phyloP scores from a whole-genome alignment of 2,329 filamentous ascomycete genomes.

The Stagonosporopsis cucurbitacearum region DNA sequence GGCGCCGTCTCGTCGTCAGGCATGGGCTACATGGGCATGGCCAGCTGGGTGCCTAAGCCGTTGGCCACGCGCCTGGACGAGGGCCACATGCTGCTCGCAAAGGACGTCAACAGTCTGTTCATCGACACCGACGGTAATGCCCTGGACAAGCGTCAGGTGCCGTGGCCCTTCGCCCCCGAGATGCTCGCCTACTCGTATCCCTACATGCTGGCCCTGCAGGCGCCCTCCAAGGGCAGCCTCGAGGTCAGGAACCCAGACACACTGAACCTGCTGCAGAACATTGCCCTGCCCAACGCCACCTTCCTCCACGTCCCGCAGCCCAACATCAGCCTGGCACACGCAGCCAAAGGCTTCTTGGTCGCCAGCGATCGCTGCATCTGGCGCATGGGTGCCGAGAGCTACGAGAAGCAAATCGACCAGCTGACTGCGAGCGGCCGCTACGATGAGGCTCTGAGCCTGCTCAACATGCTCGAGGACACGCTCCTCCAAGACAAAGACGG shows the following conservation, averaged over 20 bases:
- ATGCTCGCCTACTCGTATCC: conserved; percentile 96
- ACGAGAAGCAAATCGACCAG: conserved; percentile 86
- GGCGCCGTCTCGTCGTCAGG: conserved; percentile 82
- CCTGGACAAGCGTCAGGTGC: conserved; percentile 84
- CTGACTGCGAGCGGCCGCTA: conserved; percentile 75
- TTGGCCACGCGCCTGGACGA: conserved; percentile 82
- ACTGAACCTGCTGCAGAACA: conserved; percentile 83
- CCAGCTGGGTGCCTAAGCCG: conserved; percentile 88
- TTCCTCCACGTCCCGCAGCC: conserved; percentile 91
- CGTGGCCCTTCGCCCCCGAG: conserved; percentile 87
- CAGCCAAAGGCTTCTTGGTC: conserved; percentile 93
- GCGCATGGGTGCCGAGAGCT: conserved; percentile 94
- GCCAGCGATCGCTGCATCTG: conserved; percentile 90
- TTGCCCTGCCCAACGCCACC: conserved; percentile 79
- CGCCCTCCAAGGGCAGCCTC: conserved; percentile 80
- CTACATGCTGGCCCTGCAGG: conserved; percentile 86
- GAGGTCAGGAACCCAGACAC: conserved; percentile 95
- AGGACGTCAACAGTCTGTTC: conserved; percentile 95
- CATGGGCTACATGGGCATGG: conserved; percentile 97
- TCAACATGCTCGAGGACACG: conserved; percentile 91
- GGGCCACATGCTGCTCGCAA: conserved; percentile 89
- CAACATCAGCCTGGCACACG: conserved; percentile 91
- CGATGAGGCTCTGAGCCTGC: conserved; percentile 90
- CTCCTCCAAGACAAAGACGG: conserved; percentile 82
- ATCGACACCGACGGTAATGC: conserved; percentile 83